Conservation (phyloP, 1,284 basidiomycete genomes). For the Boletus sp. region DNA sequence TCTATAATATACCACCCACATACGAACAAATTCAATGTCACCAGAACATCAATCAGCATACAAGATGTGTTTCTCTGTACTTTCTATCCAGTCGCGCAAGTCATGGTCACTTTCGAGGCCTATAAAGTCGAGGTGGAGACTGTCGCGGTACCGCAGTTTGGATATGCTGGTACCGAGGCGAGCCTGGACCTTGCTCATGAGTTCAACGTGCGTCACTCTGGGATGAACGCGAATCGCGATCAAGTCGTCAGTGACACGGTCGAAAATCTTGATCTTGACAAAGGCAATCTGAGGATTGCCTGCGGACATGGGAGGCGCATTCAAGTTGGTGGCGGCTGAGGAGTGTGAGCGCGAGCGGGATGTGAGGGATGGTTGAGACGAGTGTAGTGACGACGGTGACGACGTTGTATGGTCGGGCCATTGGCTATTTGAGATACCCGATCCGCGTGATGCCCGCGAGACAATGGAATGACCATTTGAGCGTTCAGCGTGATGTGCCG, state of each 20-base stretch:
- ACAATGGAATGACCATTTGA: conserved; percentile 20
- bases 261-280: conserved; percentile 98
- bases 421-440: conserved; percentile 26
- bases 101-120: conserved; percentile 69
- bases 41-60: conserved; percentile 62
- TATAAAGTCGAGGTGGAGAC: conserved; percentile 59
- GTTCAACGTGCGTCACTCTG: conserved; percentile 77
- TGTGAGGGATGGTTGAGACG: conserved; percentile 44
- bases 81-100: conserved; percentile 77
- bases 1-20: conserved; percentile 24
- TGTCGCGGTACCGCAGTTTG: conserved; percentile 72
- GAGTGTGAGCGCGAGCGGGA: conserved; percentile 57
- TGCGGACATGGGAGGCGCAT: conserved; percentile 68
- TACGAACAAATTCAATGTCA: conserved; percentile 7
- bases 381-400: conserved; percentile 44
- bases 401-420: conserved; percentile 34
- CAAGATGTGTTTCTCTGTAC: conserved; percentile 83
- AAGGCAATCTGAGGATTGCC: conserved; percentile 78
- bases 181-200: conserved; percentile 88
- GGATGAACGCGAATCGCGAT: conserved; percentile 98
- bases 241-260: conserved; percentile 86
- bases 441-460: conserved; percentile 26
- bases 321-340: conserved; percentile 47
- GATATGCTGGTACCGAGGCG: conserved; percentile 77
- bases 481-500: conserved; percentile 27